Percentiles rank a stretch among this genome's conserved stretches.
These are phyloP conservation scores for Butyriboletus loyo DNA, from an alignment of 768 basidiomycete genomes.

Conservation along the genomic window DNA sequence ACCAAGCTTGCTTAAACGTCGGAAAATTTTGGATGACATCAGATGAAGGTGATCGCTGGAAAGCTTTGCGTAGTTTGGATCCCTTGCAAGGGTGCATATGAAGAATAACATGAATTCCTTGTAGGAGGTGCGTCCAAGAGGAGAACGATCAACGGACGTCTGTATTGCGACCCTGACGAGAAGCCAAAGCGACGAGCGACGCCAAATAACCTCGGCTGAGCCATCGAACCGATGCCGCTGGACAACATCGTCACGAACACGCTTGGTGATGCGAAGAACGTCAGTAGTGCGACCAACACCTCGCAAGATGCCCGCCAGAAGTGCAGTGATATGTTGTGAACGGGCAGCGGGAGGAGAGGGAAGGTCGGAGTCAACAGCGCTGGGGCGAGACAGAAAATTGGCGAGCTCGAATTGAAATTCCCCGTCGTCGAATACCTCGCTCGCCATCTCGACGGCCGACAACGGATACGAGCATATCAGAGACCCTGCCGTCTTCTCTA, in stretches of 20 bases:
- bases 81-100: slow-evolving; percentile 23
- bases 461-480: slow-evolving; percentile 33
- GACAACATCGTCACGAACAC: slow-evolving; percentile 23
- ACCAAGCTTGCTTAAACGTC: slow-evolving; percentile 16
- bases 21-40: slow-evolving; percentile 21
- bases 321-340: background rate
- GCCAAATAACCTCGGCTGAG: slow-evolving; percentile 10
- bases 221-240: background rate
- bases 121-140: slow-evolving; percentile 29
- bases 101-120: slow-evolving; percentile 48
- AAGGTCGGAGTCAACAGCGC: background rate
- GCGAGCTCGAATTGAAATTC: slow-evolving; percentile 17
- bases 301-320: background rate
- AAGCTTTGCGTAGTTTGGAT: slow-evolving; percentile 10
- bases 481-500: slow-evolving; percentile 29
- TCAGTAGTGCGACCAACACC: slow-evolving; percentile 8
- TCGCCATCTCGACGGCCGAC: slow-evolving; percentile 9
- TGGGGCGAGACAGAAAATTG: slow-evolving; percentile 17
- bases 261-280: slow-evolving; percentile 23
- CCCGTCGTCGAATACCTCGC: slow-evolving; percentile 8
- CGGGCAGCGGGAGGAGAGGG: background rate
- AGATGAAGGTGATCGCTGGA: slow-evolving; percentile 23
- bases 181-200: slow-evolving; percentile 34
- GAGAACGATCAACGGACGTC: slow-evolving; percentile 10
- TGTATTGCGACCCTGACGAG: slow-evolving; percentile 31